Base-by-base conservation (phyloP, 768 basidiomycete species). In the Steccherinum ochraceum region DNA sequence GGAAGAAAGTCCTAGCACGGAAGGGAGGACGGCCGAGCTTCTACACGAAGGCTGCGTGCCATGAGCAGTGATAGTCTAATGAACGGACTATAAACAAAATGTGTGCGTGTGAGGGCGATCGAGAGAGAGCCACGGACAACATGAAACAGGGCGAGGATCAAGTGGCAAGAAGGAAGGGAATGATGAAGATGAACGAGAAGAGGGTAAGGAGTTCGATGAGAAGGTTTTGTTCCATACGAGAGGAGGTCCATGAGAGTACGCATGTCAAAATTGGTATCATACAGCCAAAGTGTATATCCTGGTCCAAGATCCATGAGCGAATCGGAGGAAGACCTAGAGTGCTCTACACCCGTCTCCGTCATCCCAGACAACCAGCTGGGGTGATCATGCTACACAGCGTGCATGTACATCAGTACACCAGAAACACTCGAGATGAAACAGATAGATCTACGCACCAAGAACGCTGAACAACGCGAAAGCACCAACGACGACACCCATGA, bases 401-500 rank as follows among this genome's bases (percentile, higher is more conserved):
- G 30, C 30, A 35, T 7, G 30, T 16, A 7, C 7, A 35, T 35
- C 30, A 35, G 7, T 35, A 35, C 16, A 35, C 30, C 16, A 35
- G 7, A 35, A 35, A 35, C 30, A 35, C 30, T 35, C 30, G 16
- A 16, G 7, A 35, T 35, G 30, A 35, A 35, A 16, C 30, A 35
- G 30, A 16, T 35, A 35, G 16, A 35, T 35, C 16, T 35, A 35
- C 47, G 73, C 74, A 61, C 76, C 81, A 45, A 81, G 59, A 27
- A 79, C 64, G 42, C 69, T 78, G 20, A 83, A 62, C 2, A 70
- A 64, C 21, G 76, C 80, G 46, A 81, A 67, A 18, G 68, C 80
- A 12, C 72, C 83, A 16, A 80, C 72, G 11, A 76, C 69, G 4
- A 66, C 72, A 5, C 76, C 81, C 24, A 83, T 65, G 45, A 84